A percentile compares a stretch with the other conserved stretches of the same genome.
These are phyloP conservation scores for Hygrocybe punicea DNA, from an alignment of 768 basidiomycete species.

Conservation along the genomic window DNA sequence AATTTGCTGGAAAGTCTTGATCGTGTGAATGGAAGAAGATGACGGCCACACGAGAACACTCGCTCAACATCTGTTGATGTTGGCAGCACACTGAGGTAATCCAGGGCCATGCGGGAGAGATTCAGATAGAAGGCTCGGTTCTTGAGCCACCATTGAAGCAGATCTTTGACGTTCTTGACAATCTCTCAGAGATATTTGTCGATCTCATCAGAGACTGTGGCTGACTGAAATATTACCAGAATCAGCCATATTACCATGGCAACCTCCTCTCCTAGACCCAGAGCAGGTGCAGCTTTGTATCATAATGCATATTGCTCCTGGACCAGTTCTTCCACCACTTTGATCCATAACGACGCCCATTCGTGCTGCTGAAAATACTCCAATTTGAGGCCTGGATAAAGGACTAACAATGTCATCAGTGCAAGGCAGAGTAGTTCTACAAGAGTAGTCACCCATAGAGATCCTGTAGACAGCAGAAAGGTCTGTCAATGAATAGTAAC, in stretches of 20 bases:
- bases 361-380: too few relatives aligned
- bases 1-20: background rate
- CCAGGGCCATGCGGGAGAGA: conserved; percentile 33
- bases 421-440: too few relatives aligned
- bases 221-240: background rate
- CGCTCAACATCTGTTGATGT: background rate
- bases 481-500: too few relatives aligned
- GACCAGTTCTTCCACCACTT: too few relatives aligned
- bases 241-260: background rate
- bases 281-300: too few relatives aligned
- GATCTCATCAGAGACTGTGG: conserved; percentile 23
- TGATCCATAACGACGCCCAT: too few relatives aligned
- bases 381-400: too few relatives aligned
- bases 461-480: too few relatives aligned
- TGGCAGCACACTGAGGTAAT: conserved; percentile 17
- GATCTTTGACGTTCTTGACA: conserved; percentile 20
- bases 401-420: too few relatives aligned
- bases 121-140: conserved; percentile 19
- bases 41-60: background rate
- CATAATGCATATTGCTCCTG: too few relatives aligned
- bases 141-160: conserved; percentile 31
- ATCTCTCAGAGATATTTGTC: conserved; percentile 25
- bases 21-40: background rate
- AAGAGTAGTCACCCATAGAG: too few relatives aligned
- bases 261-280: too few relatives aligned